A percentile compares a stretch with the other conserved stretches of the same genome.
These are phyloP conservation scores for Megacollybia marginata DNA, from an alignment of 768 basidiomycete species.

Conservation along the genomic window DNA sequence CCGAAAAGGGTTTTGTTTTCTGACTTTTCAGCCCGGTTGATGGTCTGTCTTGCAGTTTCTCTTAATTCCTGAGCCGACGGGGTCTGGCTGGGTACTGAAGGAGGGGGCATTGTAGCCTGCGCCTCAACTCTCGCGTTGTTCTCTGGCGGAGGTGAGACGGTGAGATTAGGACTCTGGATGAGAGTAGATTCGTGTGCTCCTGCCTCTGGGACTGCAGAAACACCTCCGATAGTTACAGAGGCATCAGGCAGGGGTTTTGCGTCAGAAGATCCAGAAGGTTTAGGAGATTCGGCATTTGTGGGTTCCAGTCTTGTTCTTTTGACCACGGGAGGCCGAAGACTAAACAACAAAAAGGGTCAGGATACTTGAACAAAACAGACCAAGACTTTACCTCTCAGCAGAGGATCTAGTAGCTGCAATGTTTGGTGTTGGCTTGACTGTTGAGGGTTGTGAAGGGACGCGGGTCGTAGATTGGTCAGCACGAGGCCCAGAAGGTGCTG, in stretches of 20 bases:
- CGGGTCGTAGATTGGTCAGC: constrained; percentile 35
- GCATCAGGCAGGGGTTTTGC: too few species aligned
- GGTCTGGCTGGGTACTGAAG: constrained; percentile 71
- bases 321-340: constrained; percentile 75
- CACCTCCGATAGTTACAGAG: not conserved
- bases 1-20: constrained; percentile 25
- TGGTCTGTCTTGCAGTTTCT: constrained; percentile 69
- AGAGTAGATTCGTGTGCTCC: not conserved
- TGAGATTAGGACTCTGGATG: too few species aligned
- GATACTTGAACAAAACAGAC: not conserved
- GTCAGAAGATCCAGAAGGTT: constrained; percentile 8
- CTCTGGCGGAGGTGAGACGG: constrained; percentile 14
- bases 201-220: not conserved
- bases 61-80: constrained; percentile 72
- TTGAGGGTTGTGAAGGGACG: constrained; percentile 11
- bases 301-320: constrained; percentile 45
- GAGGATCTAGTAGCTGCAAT: constrained; percentile 11
- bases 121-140: constrained; percentile 28
- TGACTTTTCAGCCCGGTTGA: constrained; percentile 35
- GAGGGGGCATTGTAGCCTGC: constrained; percentile 66
- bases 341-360: constrained; percentile 14
- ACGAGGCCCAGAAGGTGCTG: constrained; percentile 52
- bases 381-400: constrained; percentile 11
- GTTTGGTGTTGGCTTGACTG: constrained; percentile 19
- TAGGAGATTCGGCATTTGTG: constrained; percentile 28